Evolutionary conservation across 108 stramenopile species (phyloP), one percentile per base, ranked within the genome.

Genomic region (Cyclotella distinguenda): DNA sequence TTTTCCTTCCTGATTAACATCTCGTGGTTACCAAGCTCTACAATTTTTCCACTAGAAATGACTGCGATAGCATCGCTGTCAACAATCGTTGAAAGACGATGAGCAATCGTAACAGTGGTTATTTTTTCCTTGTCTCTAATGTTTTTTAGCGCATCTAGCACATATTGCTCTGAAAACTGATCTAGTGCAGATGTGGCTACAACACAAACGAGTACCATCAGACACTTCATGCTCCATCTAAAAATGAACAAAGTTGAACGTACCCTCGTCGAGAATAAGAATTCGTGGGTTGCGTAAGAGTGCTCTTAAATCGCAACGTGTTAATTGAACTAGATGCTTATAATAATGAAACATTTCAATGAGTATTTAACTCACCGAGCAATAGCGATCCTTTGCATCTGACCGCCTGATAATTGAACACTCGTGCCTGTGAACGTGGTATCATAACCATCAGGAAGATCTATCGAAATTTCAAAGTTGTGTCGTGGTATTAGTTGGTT

Each of bases 41-140:
- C 90, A 5, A 94, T 93, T n/a, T 53, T 60, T 6, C 97, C 97
- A 22, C 83, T 71, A 22, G 86, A 84, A 86, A 97, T 90, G 1
- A 96, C 94, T 22, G 96, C 62, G 44, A 92, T 78, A 0, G 70
- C 71, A 72, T 97, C 95, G 55, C 85, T 93, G 58, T 97, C 95
- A 78, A 97, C 85, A 54, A 97, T 93, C 12, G 97, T 97, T 50
- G 87, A 75, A 22, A 91, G 58, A 4, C 96, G 72, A 61, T 97
- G 97, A 10, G 97, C 97, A 31, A 97, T 84, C 6, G 95, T 95
- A 0, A 97, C 60, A 13, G 94, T 60, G 3, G 97, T 97, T 32
- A 86, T 86, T 10, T 82, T 77, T 22, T 55, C 44, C 30, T 42
- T 66, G 31, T 53, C 22, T 6, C 68, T 18, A 23, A 69, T 71